Evolutionary conservation across 169 alveolate species (phyloP), one percentile per base, ranked within the genome.

Genomic region (Neospora caninum): DNA sequence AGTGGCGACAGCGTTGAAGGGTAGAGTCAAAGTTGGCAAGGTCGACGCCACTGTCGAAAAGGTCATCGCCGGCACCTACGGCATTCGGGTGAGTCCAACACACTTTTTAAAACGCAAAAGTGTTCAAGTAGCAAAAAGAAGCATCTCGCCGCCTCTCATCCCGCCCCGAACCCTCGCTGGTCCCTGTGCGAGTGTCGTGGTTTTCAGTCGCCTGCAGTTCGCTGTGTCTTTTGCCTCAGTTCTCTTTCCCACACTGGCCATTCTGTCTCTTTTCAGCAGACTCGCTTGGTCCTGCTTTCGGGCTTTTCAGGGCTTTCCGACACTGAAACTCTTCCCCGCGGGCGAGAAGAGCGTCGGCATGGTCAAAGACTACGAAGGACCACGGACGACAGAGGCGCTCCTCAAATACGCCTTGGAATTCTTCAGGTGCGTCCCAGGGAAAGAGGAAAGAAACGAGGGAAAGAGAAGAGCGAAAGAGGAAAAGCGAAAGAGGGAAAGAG

Each of bases 291-390:
- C 9, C n/a, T 27, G 10, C 4, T 31, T 36, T 69, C 78, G 78
- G 49, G 45, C 87, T 0, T 27, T 97, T 58, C 96, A 97, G 96
- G 99, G 99, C 42, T 98, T 96, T 96, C 99, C 99, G 42, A 98
- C 99, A 2, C 92, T 98, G 49, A 97, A 97, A 88, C 97, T 97
- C 95, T 98, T 98, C 93, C 97, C 97, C 36, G 98, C 98, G 31
- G 97, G 96, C 69, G 94, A 97, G 87, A 98, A 96, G 93, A 87
- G 80, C 45, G 96, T 96, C 92, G 87, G 91, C 39, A 78, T 2
- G 93, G 96, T 73, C 98, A 69, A 93, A 54, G 94, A 87, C 70
- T 98, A 97, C 92, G 93, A 97, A 27, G 97, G 98, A 0, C 98
- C 97, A 38, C 96, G 99, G 92, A 97, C 98, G 43, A 98, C 97